These are phyloP conservation scores for Heliophila coronopifolia DNA, from an alignment of 441 rosid species.

Conservation along the genomic window DNA sequence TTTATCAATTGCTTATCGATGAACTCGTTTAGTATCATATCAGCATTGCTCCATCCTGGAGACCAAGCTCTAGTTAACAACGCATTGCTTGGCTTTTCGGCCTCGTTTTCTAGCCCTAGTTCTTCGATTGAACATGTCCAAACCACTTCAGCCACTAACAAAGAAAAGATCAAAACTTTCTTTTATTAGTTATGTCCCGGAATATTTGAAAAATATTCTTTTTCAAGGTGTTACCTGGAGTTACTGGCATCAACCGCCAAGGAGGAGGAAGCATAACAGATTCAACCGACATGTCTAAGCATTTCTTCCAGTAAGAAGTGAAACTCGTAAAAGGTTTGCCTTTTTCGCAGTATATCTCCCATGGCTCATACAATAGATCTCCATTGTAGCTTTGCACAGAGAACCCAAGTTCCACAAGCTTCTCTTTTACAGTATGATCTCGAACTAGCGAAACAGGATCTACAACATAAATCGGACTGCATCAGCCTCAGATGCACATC, in stretches of 20 bases:
- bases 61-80: slow-evolving; percentile 82
- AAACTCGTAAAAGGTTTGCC: slow-evolving; percentile 67
- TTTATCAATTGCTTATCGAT: slow-evolving; percentile 48
- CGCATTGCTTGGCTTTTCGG: slow-evolving; percentile 75
- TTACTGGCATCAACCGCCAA: slow-evolving; percentile 44
- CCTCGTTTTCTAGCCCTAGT: slow-evolving; percentile 70
- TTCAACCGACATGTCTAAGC: slow-evolving; percentile 54
- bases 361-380: slow-evolving; percentile 79
- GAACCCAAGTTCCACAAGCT: slow-evolving; percentile 56
- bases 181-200: too few relatives aligned
- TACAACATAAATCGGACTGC: slow-evolving; percentile 24
- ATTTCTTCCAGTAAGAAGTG: slow-evolving; percentile 61
- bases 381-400: slow-evolving; percentile 80
- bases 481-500: slow-evolving; percentile 1
- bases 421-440: slow-evolving; percentile 69
- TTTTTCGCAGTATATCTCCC: slow-evolving; percentile 66
- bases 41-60: slow-evolving; percentile 83
- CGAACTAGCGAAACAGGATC: slow-evolving; percentile 82
- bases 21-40: slow-evolving; percentile 57
- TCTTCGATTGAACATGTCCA: slow-evolving; percentile 56
- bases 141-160: slow-evolving; percentile 37
- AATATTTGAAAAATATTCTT: too few relatives aligned
- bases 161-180: slow-evolving; percentile 3
- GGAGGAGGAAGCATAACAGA: slow-evolving; percentile 62
- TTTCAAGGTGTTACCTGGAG: slow-evolving; percentile 40